Evolutionary conservation across 805 yeast genomes (phyloP).

Genomic region (Hanseniaspora vineae): DNA sequence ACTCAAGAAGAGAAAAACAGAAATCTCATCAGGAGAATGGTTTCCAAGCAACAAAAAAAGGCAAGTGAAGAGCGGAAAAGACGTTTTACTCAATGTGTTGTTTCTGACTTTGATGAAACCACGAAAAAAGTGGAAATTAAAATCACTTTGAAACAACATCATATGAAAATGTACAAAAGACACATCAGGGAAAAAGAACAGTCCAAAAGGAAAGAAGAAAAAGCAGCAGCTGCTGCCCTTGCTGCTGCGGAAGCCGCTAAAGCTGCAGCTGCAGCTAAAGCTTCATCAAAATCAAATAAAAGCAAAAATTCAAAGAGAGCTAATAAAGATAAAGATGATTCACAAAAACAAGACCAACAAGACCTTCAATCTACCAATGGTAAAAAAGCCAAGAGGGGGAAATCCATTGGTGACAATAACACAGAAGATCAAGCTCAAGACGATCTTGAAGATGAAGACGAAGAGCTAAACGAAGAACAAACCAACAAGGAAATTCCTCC

Average conservation of each 20-base stretch:
- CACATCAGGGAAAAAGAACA: conserved; percentile 12
- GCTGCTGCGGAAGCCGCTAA: neutral
- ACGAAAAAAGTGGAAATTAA: conserved; percentile 14
- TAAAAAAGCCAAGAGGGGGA: neutral
- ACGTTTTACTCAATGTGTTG: conserved; percentile 20
- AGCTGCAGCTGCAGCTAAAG: neutral
- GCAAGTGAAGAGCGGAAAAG: conserved; percentile 20
- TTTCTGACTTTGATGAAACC: conserved; percentile 14
- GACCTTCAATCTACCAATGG: neutral
- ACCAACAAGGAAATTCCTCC: neutral
- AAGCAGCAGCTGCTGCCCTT: conserved; percentile 3
- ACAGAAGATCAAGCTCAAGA: conserved; percentile 3
- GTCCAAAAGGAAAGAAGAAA: conserved; percentile 6
- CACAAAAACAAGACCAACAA: neutral
- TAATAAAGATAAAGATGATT: conserved; percentile 1
- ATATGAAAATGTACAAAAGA: conserved; percentile 19
- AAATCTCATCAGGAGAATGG: neutral
- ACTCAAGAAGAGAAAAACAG: neutral
- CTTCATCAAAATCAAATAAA: neutral
- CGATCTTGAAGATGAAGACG: conserved; percentile 9
- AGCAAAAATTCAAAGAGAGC: neutral
- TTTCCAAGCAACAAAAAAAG: conserved; percentile 13
- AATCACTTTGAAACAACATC: conserved; percentile 23
- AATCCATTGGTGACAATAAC: neutral
- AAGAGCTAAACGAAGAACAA: conserved; percentile 5